Evolutionary conservation across 257 asterid species (phyloP), one percentile per base, ranked within the genome.

Genomic region (Verbena officinalis): DNA sequence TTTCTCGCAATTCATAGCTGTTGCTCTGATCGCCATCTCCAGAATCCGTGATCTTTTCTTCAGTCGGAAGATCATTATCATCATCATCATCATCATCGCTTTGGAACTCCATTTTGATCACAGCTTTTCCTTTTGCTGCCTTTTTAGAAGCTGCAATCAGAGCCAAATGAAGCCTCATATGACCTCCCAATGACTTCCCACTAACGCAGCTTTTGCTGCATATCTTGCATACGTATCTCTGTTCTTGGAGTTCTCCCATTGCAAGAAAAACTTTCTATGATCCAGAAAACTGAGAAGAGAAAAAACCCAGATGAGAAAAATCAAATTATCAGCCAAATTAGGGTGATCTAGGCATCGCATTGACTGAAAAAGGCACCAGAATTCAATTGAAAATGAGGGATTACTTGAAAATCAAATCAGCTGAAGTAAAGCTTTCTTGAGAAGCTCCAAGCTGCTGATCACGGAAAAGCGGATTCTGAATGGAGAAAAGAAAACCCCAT

Each of bases 171-270:
- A 77, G 45, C 83, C 96, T 79, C 99, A 88, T 86, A 78, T 94
- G 99, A 20, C 99, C 97, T 11, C 99, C 97, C 79, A 94, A 64
- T 30, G 99, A 88, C 77, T 77, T 88, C 53, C 96, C 97, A 65
- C 79, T 94, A 0, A 53, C 74, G 80, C 94, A 94, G 49, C 49
- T 45, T 67, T 84, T 84, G 81, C 64, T 71, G 75, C 99, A 90
- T 40, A 81, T 83, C 78, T 75, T 90, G 95, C 99, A 94, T 1
- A 69, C 24, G 55, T 69, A 77, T 45, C 71, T 70, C 71, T 76
- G 86, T 48, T 61, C 85, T 76, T 74, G 77, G 42, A 22, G 71
- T 69, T 82, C 78, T 22, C 64, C 87, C 90, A 76, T 81, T 56
- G 54, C 67, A 33, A 49, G 33, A 40, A n/a, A n/a, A 48, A 63